phyloP scores from a whole-genome alignment of 306 rosid genomes.

The Pyrus bretschneideri region DNA sequence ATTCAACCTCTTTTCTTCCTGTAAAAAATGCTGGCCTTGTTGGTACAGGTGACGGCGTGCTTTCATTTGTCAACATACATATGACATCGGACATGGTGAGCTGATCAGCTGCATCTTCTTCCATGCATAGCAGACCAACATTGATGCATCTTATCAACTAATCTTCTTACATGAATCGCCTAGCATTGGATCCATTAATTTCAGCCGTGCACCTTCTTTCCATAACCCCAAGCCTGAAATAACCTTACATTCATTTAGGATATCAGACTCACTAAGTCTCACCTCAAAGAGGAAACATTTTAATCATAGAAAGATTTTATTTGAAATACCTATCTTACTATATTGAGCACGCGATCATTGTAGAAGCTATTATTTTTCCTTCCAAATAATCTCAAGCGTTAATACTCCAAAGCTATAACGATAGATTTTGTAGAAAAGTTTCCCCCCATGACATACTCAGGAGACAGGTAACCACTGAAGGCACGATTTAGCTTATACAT shows the following conservation, averaged over 20 bases:
- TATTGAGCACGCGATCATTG: background rate
- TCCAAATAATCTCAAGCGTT: background rate
- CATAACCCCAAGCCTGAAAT: conserved; percentile 12
- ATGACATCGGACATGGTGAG: conserved; percentile 19
- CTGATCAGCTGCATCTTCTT: conserved; percentile 11
- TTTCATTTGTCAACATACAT: conserved; percentile 14
- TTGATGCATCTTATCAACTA: no score
- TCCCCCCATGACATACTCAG: background rate
- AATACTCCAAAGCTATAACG: background rate
- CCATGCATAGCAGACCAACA: no score
- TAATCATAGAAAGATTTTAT: background rate
- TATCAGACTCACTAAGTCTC: background rate
- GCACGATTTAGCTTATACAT: background rate
- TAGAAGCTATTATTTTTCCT: background rate
- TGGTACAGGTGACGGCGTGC: no score
- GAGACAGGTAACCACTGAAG: background rate
- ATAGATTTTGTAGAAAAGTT: background rate
- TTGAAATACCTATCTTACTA: background rate
- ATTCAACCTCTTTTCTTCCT: no score
- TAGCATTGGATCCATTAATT: no score
- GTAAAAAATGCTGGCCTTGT: no score
- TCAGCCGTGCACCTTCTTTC: background rate
- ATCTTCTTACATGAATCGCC: no score
- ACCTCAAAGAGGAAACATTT: background rate
- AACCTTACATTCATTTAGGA: background rate